Percentiles rank a stretch among this genome's conserved stretches.
phyloP scores from a whole-genome alignment of 1,284 basidiomycete genomes.

The Ceratobasidium sp. region DNA sequence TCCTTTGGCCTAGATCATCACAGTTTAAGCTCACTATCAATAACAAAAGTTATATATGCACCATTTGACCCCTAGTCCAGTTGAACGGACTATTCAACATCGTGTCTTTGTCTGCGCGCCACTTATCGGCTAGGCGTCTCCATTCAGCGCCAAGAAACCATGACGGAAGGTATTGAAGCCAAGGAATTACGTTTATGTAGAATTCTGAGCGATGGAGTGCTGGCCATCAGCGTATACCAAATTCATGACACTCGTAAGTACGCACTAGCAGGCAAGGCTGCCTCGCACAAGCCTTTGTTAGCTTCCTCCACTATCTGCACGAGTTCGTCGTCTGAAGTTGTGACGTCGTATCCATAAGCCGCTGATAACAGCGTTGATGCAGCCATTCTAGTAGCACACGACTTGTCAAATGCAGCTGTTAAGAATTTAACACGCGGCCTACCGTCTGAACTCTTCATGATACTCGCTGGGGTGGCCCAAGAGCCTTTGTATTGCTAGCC shows the following conservation, averaged over 20 bases:
- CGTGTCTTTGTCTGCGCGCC: background rate
- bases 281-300: background rate
- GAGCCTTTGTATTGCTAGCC: background rate
- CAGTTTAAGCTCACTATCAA: too few species aligned
- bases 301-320: constrained; percentile 18
- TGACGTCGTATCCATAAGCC: constrained; percentile 24
- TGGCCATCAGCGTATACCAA: too few species aligned
- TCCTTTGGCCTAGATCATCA: constrained; percentile 1
- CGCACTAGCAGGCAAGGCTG: constrained; percentile 12
- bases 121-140: constrained; percentile 16
- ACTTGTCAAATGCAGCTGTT: too few species aligned
- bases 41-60: background rate
- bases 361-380: constrained; percentile 6
- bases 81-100: background rate
- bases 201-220: constrained; percentile 1
- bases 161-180: constrained; percentile 18
- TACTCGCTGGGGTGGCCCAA: background rate
- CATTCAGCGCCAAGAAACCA: constrained; percentile 38
- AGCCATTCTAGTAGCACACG: background rate
- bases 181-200: constrained; percentile 1
- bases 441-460: background rate
- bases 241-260: too few species aligned
- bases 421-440: background rate
- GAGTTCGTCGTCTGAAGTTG: background rate
- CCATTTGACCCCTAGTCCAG: constrained; percentile 16